Evolutionary conservation across 768 basidiomycete species (phyloP), one percentile per base, ranked within the genome.

Genomic region (Mycena floridula): DNA sequence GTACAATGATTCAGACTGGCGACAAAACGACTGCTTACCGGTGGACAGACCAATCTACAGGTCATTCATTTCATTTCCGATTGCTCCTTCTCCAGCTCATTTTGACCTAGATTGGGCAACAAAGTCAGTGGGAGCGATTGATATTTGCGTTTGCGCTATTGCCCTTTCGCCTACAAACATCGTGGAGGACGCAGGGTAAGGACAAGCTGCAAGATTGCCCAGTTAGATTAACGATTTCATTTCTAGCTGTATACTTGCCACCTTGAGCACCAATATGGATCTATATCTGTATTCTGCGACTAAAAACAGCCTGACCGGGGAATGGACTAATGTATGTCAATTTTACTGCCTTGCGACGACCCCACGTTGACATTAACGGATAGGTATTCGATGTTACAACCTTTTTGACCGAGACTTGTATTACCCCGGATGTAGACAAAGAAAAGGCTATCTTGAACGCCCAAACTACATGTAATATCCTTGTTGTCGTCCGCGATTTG

Each of bases 261-360:
- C 79, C n/a, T 65, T 89, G 46, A 87, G 74, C 47, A 82, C 86
- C n/a, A 89, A 89, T 50, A 73, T 85, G 74, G 85, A 90, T 58
- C 59, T 89, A 21, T 72, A 75, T 12, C 64, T 90, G 11, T 90
- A 82, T 84, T 66, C 63, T 9, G 72, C 85, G 2, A 61, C 63
- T 1, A 84, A 85, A 54, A 85, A 89, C 53, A 73, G 74, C 49
- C 54, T 89, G 20, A 82, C 74, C 48, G 86, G 88, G 37, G 77
- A 85, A 67, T 90, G 88, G 89, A 46, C 53, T 5, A 81, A 74
- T 59, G 88, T 80, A 42, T 16, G 58, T 35, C 32, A 13, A 35
- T 35, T 35, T 35, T 35, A 15, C 32, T 15, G 18, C 18, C 32
- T 35, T 13, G 18, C 13, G 7, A 35, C 32, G 32, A 13, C 32